phyloP scores from a whole-genome alignment of 371 early-diverging fungal species.

The Zopfochytrium polystomum region DNA sequence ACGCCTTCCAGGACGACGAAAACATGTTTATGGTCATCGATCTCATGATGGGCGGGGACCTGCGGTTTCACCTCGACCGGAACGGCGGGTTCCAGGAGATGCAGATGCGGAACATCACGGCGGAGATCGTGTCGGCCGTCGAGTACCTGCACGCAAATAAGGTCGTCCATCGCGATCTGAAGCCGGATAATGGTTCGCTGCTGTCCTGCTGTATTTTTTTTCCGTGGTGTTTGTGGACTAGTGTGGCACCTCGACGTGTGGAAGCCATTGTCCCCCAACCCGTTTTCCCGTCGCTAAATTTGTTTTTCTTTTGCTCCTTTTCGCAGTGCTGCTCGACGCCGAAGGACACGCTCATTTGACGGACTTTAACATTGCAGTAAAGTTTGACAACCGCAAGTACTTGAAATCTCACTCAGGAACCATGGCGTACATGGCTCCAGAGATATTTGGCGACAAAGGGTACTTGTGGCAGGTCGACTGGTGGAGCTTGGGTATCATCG shows the following conservation, averaged over 20 bases:
- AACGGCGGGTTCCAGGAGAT: constrained; percentile 64
- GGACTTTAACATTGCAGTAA: constrained; percentile 59
- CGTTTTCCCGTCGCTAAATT: too few species aligned
- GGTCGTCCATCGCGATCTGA: constrained; percentile 70
- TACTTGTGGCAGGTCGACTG: constrained; percentile 76
- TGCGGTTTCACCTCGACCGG: constrained; percentile 73
- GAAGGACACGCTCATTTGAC: constrained; percentile 53
- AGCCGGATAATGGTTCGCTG: constrained; percentile 41
- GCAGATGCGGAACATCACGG: constrained; percentile 69
- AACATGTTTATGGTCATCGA: constrained; percentile 73
- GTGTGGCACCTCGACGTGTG: too few species aligned
- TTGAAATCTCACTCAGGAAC: constrained; percentile 50
- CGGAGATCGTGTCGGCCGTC: constrained; percentile 73
- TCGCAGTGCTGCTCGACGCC: constrained; percentile 16
- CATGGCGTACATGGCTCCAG: constrained; percentile 72
- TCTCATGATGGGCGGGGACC: constrained; percentile 82
- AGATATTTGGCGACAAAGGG: constrained; percentile 65
- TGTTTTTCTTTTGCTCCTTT: too few species aligned
- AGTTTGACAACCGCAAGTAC: constrained; percentile 22
- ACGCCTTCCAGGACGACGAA: constrained; percentile 80
- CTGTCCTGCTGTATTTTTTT: too few species aligned
- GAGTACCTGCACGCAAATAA: constrained; percentile 69
- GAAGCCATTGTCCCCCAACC: too few species aligned
- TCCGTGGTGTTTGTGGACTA: too few species aligned
- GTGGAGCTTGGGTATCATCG: constrained; percentile 85